Percentiles rank a stretch among this genome's conserved stretches.
Evolutionary conservation across 169 alveolate species (phyloP).

Genomic region (Hepatocystis sp.): DNA sequence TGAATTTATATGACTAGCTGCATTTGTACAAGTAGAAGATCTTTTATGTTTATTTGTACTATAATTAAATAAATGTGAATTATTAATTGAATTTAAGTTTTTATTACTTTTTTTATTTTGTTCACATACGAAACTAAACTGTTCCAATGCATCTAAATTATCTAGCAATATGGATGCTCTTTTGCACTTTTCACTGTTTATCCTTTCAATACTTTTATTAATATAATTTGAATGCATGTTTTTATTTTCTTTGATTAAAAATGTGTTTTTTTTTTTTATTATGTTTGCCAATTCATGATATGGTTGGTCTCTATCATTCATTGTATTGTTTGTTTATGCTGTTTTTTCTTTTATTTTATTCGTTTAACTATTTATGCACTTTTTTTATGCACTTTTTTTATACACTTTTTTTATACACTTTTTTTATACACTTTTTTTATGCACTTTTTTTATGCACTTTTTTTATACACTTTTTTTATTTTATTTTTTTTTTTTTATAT

Average conservation of each 20-base stretch:
- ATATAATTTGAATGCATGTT: too few relatives aligned
- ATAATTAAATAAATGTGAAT: constrained; percentile 4
- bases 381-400: too few relatives aligned
- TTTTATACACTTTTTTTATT: neutral
- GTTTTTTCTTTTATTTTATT: too few relatives aligned
- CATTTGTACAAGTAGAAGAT: neutral
- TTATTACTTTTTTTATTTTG: neutral
- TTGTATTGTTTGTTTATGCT: too few relatives aligned
- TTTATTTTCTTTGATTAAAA: constrained; percentile 7
- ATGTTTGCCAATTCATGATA: constrained; percentile 10
- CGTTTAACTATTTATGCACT: too few relatives aligned
- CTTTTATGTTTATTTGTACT: neutral
- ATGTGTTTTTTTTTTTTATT: neutral
- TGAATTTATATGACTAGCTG: too few relatives aligned
- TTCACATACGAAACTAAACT: constrained; percentile 2
- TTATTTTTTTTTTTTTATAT: neutral
- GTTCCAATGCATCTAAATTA: constrained; percentile 22
- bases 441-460: too few relatives aligned
- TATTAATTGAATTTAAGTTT: neutral
- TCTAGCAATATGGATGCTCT: constrained; percentile 62
- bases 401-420: too few relatives aligned
- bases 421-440: too few relatives aligned
- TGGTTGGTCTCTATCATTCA: too few relatives aligned
- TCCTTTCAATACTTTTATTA: constrained; percentile 22
- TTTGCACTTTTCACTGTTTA: constrained; percentile 39